These are phyloP conservation scores for Coemansia pectinata DNA, from an alignment of 192 early-diverging fungal species.

Conservation along the genomic window DNA sequence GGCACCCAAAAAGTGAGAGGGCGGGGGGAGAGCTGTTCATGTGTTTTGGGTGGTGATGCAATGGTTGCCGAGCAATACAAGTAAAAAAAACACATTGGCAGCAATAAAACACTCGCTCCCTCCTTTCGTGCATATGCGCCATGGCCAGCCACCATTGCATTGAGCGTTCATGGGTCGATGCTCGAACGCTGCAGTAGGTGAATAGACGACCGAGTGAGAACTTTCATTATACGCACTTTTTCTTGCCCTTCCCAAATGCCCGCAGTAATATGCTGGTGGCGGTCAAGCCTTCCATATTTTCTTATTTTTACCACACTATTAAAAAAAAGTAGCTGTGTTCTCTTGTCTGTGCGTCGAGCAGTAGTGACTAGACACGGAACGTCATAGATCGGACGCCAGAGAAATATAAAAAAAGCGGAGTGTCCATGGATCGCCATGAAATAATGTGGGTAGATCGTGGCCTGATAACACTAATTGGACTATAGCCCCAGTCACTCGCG, in stretches of 20 bases:
- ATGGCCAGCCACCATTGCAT: conserved; percentile 8
- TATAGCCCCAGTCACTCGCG: neutral
- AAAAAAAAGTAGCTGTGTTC: neutral
- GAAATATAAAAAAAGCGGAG: neutral
- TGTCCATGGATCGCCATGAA: neutral
- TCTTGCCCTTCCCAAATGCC: neutral
- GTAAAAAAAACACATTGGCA: neutral
- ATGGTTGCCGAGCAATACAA: conserved; percentile 2
- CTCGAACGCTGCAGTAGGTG: conserved; percentile 11
- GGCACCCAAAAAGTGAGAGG: neutral
- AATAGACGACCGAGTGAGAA: conserved; percentile 6
- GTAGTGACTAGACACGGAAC: neutral
- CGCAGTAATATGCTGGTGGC: conserved; percentile 5
- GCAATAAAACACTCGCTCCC: neutral
- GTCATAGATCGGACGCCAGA: neutral
- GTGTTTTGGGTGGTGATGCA: neutral
- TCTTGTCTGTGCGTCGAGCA: neutral
- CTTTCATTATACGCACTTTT: conserved; percentile 7
- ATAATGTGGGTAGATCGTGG: neutral
- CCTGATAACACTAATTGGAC: neutral
- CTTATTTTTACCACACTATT: neutral
- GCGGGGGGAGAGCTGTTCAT: neutral
- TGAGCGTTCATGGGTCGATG: conserved; percentile 9
- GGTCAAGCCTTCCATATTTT: neutral
- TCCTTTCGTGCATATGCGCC: conserved; percentile 1